A percentile compares a stretch with the other conserved stretches of the same genome.
These are phyloP conservation scores for Acanthamoeba royreba DNA, from an alignment of 208 protist species.

Conservation along the genomic window DNA sequence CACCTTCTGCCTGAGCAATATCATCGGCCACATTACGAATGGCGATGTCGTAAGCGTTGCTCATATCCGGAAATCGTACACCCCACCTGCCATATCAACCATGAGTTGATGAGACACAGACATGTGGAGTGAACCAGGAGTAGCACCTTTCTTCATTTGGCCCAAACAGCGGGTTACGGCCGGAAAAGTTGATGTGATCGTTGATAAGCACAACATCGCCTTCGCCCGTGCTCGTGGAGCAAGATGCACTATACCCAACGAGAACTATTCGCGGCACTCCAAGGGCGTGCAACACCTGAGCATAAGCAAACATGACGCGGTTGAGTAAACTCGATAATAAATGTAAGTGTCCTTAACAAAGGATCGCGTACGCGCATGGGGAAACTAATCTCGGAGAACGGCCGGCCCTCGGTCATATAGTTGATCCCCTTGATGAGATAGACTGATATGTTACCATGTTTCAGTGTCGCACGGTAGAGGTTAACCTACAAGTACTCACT, in stretches of 20 bases:
- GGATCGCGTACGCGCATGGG: not conserved
- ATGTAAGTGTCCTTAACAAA: not conserved
- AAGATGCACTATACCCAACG: not conserved
- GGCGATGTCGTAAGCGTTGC: not conserved
- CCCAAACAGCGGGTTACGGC: constrained; percentile 51
- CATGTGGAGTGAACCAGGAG: not conserved
- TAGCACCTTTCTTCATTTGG: constrained; percentile 43
- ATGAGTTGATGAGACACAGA: not conserved
- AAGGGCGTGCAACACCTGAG: not conserved
- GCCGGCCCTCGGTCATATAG: not conserved
- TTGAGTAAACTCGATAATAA: not conserved
- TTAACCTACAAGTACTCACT: not conserved
- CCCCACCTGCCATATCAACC: not conserved
- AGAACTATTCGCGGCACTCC: not conserved
- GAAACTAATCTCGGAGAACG: not conserved
- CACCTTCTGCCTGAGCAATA: not conserved
- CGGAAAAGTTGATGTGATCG: constrained; percentile 49
- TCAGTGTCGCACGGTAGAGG: not conserved
- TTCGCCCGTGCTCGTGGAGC: not conserved
- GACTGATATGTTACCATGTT: not conserved
- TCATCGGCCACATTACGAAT: not conserved
- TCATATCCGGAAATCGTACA: constrained; percentile 44
- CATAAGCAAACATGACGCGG: not conserved
- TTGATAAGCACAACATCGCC: not conserved
- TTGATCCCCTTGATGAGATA: not conserved